Evolutionary conservation across 176 grass and related monocot species (phyloP), one percentile per base, ranked within the genome.

Genomic region (Phoenix roebelenii): DNA sequence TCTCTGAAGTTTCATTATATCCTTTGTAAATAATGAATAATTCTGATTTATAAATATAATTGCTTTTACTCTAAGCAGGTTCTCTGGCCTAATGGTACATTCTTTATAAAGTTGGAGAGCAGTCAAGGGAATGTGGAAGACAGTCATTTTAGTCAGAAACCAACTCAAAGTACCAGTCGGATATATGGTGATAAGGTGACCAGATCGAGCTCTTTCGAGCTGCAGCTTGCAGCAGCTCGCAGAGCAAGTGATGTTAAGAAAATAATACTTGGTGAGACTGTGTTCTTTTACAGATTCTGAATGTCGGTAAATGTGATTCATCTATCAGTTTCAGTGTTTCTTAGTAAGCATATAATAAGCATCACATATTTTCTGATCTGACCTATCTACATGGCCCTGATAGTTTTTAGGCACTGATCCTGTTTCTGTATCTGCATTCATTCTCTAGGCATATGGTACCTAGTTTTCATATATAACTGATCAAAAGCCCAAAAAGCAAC

Each of bases 241-340:
- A 98, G 89, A 82, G 88, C 93, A 65, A 85, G 75, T 68, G 88
- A 98, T 61, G 85, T 92, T 57, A 98, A 98, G 75, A 98, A 98
- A 78, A 73, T 98, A 76, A 67, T 98, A 60, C 80, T 98, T 67
- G 87, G 93, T 98, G 68, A 85, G 76, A 66, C 30, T 44, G 15
- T 63, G 59, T 26, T 60, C 66, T 53, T 72, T 2, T 52, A 0
- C 53, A 61, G 22, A 18, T 52, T 79, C 57, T 74, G 2, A 7
- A 20, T 18, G 56, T 18, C 9, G 35, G 35, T 44, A 12, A 44
- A 44, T 44, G 35, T 14, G 1, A 9, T 44, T 12, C 12, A 0
- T 44, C 35, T 44, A 14, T 44, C 7, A 44, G 35, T 44, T 44
- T 44, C 29, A 32, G 7, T 39, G 35, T 44, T 44, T 44, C 35